Conservation (phyloP, 129 eudicot species). For the Flaveria robusta region DNA sequence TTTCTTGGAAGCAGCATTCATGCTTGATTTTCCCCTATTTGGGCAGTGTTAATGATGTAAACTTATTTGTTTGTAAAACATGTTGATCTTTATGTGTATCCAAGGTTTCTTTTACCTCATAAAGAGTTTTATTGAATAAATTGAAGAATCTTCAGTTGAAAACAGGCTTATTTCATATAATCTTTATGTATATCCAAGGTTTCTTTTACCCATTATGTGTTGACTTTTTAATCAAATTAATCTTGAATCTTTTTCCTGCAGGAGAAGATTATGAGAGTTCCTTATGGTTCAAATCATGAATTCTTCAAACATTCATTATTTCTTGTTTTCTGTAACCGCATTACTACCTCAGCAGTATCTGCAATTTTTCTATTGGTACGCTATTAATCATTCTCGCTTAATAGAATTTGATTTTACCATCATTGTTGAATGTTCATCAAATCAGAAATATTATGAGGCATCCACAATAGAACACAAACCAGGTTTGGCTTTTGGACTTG, state of each 20-base stretch:
- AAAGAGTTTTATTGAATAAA: too few relatives aligned
- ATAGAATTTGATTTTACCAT: constrained; percentile 14
- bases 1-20: background rate
- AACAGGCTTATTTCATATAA: background rate
- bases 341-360: constrained; percentile 87
- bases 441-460: too few relatives aligned
- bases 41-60: background rate
- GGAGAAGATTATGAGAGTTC: constrained; percentile 99
- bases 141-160: background rate
- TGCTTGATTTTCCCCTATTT: background rate
- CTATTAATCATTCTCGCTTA: constrained; percentile 1
- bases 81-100: background rate
- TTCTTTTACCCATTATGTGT: background rate
- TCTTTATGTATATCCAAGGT: background rate
- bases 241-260: constrained; percentile 38
- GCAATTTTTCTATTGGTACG: constrained; percentile 76
- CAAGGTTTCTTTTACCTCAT: too few relatives aligned
- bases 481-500: background rate
- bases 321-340: constrained; percentile 98
- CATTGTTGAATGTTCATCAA: background rate
- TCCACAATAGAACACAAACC: background rate
- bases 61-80: background rate
- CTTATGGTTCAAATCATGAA: constrained; percentile 81
- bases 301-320: constrained; percentile 81
- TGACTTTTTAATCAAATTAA: background rate